Conservation (phyloP, 768 basidiomycete genomes). For the Leccinum obscurum region DNA sequence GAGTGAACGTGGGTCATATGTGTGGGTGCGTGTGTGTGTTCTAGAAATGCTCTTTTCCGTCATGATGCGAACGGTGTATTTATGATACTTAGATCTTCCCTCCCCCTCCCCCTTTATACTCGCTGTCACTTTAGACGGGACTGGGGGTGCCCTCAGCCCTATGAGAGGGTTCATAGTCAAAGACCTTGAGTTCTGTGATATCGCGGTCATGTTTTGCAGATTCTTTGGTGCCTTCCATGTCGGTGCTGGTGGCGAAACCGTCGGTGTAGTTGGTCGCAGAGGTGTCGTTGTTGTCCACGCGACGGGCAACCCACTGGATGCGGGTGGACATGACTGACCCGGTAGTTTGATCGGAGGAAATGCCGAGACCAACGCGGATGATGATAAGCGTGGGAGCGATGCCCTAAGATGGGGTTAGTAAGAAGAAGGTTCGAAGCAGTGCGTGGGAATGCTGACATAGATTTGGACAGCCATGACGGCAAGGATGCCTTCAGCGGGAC, state of each 20-base stretch:
- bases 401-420: slow-evolving; percentile 21
- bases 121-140: neutral
- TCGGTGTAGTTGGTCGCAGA: slow-evolving; percentile 25
- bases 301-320: slow-evolving; percentile 25
- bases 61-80: neutral
- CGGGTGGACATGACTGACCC: slow-evolving; percentile 20
- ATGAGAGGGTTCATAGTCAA: neutral
- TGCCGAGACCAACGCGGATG: slow-evolving; percentile 35
- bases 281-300: slow-evolving; percentile 10
- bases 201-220: slow-evolving; percentile 3
- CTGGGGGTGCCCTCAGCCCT: neutral
- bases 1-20: slow-evolving; percentile 6
- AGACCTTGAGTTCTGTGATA: neutral
- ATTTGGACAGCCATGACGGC: slow-evolving; percentile 41
- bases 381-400: slow-evolving; percentile 39
- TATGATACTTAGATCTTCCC: neutral
- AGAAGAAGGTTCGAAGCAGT: neutral
- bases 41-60: neutral
- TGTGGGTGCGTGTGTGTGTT: neutral
- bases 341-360: slow-evolving; percentile 27
- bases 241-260: slow-evolving; percentile 16
- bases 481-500: slow-evolving; percentile 37
- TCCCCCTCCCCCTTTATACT: neutral
- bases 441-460: slow-evolving; percentile 33
- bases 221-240: slow-evolving; percentile 20